Evolutionary conservation across 1,139 yeast species (phyloP), one percentile per base, ranked within the genome.

Genomic region (Kazachstania sp.): DNA sequence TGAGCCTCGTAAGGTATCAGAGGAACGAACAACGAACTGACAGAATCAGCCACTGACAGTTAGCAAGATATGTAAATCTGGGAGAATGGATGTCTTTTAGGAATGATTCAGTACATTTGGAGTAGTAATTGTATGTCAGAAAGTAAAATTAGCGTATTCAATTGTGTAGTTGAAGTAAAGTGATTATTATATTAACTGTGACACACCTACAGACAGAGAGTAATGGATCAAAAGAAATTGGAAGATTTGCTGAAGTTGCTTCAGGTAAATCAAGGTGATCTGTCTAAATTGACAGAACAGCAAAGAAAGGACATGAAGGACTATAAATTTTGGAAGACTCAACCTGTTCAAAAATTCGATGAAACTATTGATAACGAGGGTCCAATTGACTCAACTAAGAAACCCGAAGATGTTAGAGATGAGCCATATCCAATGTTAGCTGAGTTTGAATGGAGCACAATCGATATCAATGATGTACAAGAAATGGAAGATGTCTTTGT

Each of bases 291-390:
- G 50, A 71, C 71, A 23, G 47, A 43, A 4, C 71, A 75, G 36
- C 82, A 81, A 63, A 71, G 74, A 55, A 84, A 83, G 60, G 78
- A 82, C 32, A 87, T 90, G 88, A 81, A 86, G 47, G 95, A 88
- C 60, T 87, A 90, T 71, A 87, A 86, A 69, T 92, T 92, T 68
- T 92, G 99, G 99, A 86, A 85, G 63, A 94, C 98, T 7, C 99
- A 92, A 67, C 98, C 98, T 0, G 98, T 94, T 18, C 78, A 90
- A 5, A 72, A 74, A 28, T 81, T 88, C 52, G 85, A 84, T 61
- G 92, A 82, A 59, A 64, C 71, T 47, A 72, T 86, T 43, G 74
- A 71, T 12, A 60, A 71, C 18, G 96, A 88, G 59, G 97, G 97
- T 0, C 95, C 95, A 16, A 87, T 92, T 57, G 95, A 88, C 55